Evolutionary conservation across 805 yeast species (phyloP), one percentile per base, ranked within the genome.

Genomic region (Candida stauntonica): DNA sequence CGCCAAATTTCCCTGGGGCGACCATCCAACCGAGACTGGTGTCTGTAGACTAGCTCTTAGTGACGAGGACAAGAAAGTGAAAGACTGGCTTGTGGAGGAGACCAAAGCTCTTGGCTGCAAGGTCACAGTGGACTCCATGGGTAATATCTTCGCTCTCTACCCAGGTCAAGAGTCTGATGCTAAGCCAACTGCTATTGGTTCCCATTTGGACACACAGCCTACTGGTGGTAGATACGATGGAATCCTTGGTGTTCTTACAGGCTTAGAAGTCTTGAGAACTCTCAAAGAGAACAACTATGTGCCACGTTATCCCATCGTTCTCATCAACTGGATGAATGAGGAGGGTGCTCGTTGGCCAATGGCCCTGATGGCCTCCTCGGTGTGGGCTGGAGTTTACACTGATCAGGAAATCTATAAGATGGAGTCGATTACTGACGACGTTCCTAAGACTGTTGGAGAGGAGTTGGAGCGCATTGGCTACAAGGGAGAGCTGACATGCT

Each of bases 221-320:
- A 77, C 81, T 7, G 89, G 88, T 28, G 88, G 89, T 9, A 66
- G 86, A 43, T 81, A 81, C 50, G 89, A 81, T 52, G 89, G 88
- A 32, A 75, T 81, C 28, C 66, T 69, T 26, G 89, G 89, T 15
- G 87, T 81, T 5, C 61, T 80, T 31, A 60, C 81, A 8, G 87
- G 86, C 1, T 61, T 81, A 32, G 86, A 81, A 58, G 78, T 81
- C 5, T 58, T 81, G 48, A 64, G 86, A 44, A 79, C 86, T 4
- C 60, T 81, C 52, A 73, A 77, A 42, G 85, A 76, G 14, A 75
- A 77, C 55, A 63, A 67, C 30, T 70, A 61, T 50, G 66, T 63
- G 9, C 86, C 89, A n/a, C 70, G 77, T 38, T 80, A 67, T 45
- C 87, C 87, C 7, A 71, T 81, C 39, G 78, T 81, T 5, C 67